Conservation (phyloP, 2,329 filamentous ascomycete genomes). For the Phialophora tarda region DNA sequence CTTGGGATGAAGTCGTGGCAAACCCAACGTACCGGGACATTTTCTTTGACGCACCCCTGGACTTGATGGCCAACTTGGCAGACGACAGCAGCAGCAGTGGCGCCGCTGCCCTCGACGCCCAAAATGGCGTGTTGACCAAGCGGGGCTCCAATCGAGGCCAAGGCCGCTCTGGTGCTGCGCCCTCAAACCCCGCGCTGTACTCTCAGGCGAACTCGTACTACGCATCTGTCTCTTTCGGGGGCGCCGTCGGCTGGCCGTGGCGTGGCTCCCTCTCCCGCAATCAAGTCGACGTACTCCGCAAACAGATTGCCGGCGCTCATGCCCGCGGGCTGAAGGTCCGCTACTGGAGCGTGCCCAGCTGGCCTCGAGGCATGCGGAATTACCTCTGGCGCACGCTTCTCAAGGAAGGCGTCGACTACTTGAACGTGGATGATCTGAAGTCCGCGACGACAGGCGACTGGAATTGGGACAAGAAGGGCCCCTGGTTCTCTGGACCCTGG, state of each 20-base stretch:
- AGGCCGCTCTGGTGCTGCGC: conserved; percentile 50
- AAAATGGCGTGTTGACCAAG: background rate
- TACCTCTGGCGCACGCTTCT: conserved; percentile 61
- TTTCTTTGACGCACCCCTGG: conserved; percentile 62
- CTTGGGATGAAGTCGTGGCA: conserved; percentile 54
- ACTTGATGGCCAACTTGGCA: conserved; percentile 42
- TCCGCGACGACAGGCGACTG: conserved; percentile 57
- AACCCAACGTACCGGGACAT: conserved; percentile 59
- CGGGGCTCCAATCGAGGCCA: conserved; percentile 48
- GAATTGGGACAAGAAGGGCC: conserved; percentile 43
- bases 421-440: conserved; percentile 64
- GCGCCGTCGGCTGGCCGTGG: conserved; percentile 56
- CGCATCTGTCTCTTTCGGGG: conserved; percentile 60
- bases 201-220: conserved; percentile 62
- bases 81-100: background rate
- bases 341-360: conserved; percentile 63
- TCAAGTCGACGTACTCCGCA: conserved; percentile 56
- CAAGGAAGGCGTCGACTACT: conserved; percentile 60
- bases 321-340: conserved; percentile 59
- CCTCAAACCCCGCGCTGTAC: conserved; percentile 51
- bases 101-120: background rate
- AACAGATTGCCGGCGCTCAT: conserved; percentile 60
- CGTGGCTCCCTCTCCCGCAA: conserved; percentile 50
- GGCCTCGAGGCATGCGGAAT: conserved; percentile 61
- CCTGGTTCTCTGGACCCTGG: conserved; percentile 32